Evolutionary conservation across 139 green algal species (phyloP).

Genomic region (Spirogloea muscicola): DNA sequence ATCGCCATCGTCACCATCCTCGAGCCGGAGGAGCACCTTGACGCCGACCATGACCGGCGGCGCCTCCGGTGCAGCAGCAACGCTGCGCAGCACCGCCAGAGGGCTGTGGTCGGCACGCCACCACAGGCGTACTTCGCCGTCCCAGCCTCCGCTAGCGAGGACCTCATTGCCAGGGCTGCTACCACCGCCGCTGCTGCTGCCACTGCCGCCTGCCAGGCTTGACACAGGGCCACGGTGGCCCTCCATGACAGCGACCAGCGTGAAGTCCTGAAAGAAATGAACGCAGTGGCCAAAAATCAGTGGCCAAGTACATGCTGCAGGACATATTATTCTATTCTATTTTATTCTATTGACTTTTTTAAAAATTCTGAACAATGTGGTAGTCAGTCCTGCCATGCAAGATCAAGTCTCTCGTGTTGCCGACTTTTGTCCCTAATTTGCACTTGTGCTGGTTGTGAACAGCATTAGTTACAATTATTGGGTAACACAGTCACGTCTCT

Average conservation of each 20-base stretch:
- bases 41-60: too few species aligned
- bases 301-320: background rate
- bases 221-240: constrained; percentile 8
- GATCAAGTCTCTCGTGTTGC: background rate
- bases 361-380: background rate
- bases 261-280: background rate
- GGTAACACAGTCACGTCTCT: background rate
- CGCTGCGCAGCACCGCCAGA: background rate
- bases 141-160: constrained; percentile 3
- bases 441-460: too few species aligned
- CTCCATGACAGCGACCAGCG: background rate
- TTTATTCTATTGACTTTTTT: background rate
- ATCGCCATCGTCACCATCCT: too few species aligned
- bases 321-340: background rate
- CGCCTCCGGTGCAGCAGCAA: too few species aligned
- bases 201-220: background rate
- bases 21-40: too few species aligned
- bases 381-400: background rate
- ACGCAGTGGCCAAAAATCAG: background rate
- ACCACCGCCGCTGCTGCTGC: background rate
- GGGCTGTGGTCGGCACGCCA: constrained; percentile 17
- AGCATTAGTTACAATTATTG: background rate
- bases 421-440: too few species aligned
- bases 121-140: constrained; percentile 14
- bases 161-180: background rate